Evolutionary conservation across 805 yeast genomes (phyloP), one percentile per base, ranked within the genome.

Genomic region (Kodamaea fukazawae): DNA sequence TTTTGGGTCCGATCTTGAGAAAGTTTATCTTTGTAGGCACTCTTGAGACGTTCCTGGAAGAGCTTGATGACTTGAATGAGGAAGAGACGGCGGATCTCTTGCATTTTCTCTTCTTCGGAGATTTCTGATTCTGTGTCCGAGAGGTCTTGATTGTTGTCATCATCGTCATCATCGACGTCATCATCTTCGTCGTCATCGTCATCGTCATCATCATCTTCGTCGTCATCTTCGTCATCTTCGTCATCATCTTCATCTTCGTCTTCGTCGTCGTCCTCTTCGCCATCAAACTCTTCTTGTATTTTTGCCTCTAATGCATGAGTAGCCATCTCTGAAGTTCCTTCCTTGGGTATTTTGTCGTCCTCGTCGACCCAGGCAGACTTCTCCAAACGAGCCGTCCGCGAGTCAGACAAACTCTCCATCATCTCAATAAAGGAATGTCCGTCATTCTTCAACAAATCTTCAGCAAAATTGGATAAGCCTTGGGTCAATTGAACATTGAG

Each of bases 51-150:
- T 48, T 78, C 81, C 53, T 85, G 86, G 50, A 90, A 74, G 55
- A 87, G 70, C 38, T 86, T 79, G 4, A 93, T 83, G 1, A 90
- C 86, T 41, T 88, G 84, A 38, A 86, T 71, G 51, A 86, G 88
- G 45, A 90, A 75, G 71, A 87, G 75, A 17, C 84, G 79, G 28
- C 90, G 83, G 9, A 91, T 83, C 61, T 89, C 95, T 51, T 79
- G 82, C 53, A 86, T 63, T 36, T 89, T 57, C 71, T 66, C 83
- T 44, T 78, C 83, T 38, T 81, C 83, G 0, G 64, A 57, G 8
- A 63, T 60, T 42, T 63, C 70, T 3, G 60, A 53, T 32, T 63
- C 69, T 6, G 60, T 56, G 39, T 64, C 66, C 37, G 64, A 55
- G 1, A 51, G 51, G 3, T 48, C 79, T 57, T 54, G 68, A n/a